phyloP scores from a whole-genome alignment of 805 yeast species.

The Saccharomycopsis capsularis region DNA sequence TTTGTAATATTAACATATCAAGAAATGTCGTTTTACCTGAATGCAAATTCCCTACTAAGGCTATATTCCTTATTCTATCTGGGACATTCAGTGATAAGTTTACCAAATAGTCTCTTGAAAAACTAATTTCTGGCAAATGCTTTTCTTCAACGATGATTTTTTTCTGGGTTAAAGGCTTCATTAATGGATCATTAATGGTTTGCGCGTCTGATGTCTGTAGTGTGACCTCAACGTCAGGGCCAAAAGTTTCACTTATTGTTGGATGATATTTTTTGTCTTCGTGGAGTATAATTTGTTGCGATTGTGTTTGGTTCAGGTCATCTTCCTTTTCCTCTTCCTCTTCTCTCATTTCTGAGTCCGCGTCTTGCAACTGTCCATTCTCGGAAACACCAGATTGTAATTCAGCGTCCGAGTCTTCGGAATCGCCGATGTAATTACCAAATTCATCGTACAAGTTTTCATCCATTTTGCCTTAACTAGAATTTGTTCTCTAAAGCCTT shows the following conservation, averaged over 20 bases:
- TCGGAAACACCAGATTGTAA: slow-evolving; percentile 22
- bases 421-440: slow-evolving; percentile 58
- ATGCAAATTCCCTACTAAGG: slow-evolving; percentile 72
- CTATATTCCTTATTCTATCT: slow-evolving; percentile 62
- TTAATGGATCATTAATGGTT: slow-evolving; percentile 52
- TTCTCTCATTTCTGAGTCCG: slow-evolving; percentile 25
- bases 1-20: slow-evolving; percentile 59
- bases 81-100: slow-evolving; percentile 43
- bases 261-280: slow-evolving; percentile 38
- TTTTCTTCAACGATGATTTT: slow-evolving; percentile 43
- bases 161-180: slow-evolving; percentile 42
- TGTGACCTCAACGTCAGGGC: slow-evolving; percentile 58
- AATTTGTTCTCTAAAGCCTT: too few species aligned
- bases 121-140: slow-evolving; percentile 51
- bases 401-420: slow-evolving; percentile 42
- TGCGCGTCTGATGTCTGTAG: slow-evolving; percentile 47
- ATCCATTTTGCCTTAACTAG: slow-evolving; percentile 45
- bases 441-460: slow-evolving; percentile 77
- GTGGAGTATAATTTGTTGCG: slow-evolving; percentile 1
- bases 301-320: too few species aligned
- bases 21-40: slow-evolving; percentile 81
- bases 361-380: slow-evolving; percentile 20
- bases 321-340: slow-evolving; percentile 15
- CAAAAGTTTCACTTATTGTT: slow-evolving; percentile 42
- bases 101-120: slow-evolving; percentile 56